Conservation (phyloP, 306 rosid genomes). For the Citrullus mucosospermus region DNA sequence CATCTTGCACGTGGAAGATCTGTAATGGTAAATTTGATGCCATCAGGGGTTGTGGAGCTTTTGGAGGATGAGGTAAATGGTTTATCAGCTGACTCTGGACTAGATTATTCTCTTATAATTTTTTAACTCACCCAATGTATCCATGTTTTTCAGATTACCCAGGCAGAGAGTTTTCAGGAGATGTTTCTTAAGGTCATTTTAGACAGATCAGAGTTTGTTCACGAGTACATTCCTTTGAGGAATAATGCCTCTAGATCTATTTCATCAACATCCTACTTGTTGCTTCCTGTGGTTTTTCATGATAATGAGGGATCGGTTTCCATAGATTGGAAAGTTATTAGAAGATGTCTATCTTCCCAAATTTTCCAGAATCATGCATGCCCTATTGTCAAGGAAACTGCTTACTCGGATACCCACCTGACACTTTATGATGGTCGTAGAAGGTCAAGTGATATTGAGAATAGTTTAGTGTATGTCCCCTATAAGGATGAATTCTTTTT, state of each 20-base stretch:
- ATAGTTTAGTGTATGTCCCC: constrained; percentile 71
- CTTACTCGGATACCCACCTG: constrained; percentile 20
- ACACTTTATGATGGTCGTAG: constrained; percentile 56
- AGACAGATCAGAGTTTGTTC: constrained; percentile 58
- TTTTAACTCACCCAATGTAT: background rate
- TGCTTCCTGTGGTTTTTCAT: constrained; percentile 62
- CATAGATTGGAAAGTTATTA: constrained; percentile 67
- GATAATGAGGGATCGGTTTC: constrained; percentile 21
- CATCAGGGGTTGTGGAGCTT: constrained; percentile 53
- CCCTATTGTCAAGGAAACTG: constrained; percentile 5
- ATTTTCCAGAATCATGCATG: constrained; percentile 41
- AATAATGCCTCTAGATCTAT: constrained; percentile 15
- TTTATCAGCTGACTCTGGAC: background rate
- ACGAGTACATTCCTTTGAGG: constrained; percentile 45
- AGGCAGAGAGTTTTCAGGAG: constrained; percentile 82
- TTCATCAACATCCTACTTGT: constrained; percentile 58
- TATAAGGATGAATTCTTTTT: constrained; percentile 42
- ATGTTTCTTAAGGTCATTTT: constrained; percentile 82
- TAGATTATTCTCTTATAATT: constrained; percentile 1
- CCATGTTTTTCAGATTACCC: constrained; percentile 41
- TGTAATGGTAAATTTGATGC: constrained; percentile 53
- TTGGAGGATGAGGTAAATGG: constrained; percentile 53
- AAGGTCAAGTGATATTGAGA: constrained; percentile 42
- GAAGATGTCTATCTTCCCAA: constrained; percentile 67
- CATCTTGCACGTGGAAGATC: constrained; percentile 84